Evolutionary conservation across 139 green algal species (phyloP).

Genomic region (Ettlia oleoabundans): DNA sequence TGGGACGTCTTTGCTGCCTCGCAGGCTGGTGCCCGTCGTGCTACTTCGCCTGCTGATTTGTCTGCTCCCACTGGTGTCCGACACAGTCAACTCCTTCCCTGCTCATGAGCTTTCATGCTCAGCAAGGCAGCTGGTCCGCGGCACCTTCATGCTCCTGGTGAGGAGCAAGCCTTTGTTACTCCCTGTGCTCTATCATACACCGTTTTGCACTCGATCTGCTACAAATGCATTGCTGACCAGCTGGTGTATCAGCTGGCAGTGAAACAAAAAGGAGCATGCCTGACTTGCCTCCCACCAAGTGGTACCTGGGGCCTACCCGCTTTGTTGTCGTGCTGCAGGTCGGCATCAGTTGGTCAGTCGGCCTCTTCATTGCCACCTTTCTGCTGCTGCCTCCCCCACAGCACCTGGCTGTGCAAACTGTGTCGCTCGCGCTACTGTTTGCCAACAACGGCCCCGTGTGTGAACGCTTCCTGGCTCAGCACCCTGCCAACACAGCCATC

Average conservation of each 20-base stretch:
- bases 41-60: neutral
- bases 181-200: no score
- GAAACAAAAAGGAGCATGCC: no score
- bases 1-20: neutral
- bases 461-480: neutral
- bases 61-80: neutral
- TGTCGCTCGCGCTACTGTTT: neutral
- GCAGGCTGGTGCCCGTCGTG: slow-evolving; percentile 1
- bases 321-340: neutral
- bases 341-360: neutral
- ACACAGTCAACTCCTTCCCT: neutral
- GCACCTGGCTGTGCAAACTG: neutral
- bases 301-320: neutral
- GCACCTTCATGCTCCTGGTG: neutral
- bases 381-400: slow-evolving; percentile 11
- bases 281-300: no score
- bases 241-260: no score
- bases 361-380: slow-evolving; percentile 3
- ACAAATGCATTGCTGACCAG: no score
- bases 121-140: neutral
- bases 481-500: neutral
- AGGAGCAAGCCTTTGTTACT: no score
- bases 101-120: neutral
- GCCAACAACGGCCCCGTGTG: neutral
- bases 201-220: no score